Percentiles rank a stretch among this genome's conserved stretches.
These are phyloP conservation scores for Phytophthora uliginosa DNA, from an alignment of 352 stramenopile species.

Conservation along the genomic window DNA sequence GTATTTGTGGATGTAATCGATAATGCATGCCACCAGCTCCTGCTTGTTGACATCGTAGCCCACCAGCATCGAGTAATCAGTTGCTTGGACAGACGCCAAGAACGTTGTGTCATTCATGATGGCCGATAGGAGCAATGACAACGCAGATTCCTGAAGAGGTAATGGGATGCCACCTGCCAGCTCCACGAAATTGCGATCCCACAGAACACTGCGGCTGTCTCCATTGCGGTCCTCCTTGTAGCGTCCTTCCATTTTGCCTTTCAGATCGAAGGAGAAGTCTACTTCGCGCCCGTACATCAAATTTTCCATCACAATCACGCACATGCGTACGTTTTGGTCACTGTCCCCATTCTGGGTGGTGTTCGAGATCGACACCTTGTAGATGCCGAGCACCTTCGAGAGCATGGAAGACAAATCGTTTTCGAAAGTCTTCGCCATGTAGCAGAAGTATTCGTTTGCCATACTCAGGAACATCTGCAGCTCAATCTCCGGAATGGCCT, in stretches of 20 bases:
- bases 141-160: slow-evolving; percentile 84
- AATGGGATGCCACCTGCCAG: slow-evolving; percentile 85
- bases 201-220: slow-evolving; percentile 65
- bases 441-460: slow-evolving; percentile 91
- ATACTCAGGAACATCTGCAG: slow-evolving; percentile 93
- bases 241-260: slow-evolving; percentile 90
- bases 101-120: slow-evolving; percentile 91
- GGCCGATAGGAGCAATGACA: slow-evolving; percentile 82
- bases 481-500: slow-evolving; percentile 89
- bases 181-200: slow-evolving; percentile 92
- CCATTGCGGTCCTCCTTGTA: slow-evolving; percentile 57
- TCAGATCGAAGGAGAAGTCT: slow-evolving; percentile 90
- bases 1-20: slow-evolving; percentile 94
- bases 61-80: slow-evolving; percentile 91
- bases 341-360: slow-evolving; percentile 53
- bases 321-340: slow-evolving; percentile 83
- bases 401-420: slow-evolving; percentile 90
- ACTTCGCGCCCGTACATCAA: slow-evolving; percentile 89
- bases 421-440: slow-evolving; percentile 91
- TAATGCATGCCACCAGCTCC: slow-evolving; percentile 89
- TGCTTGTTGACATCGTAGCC: slow-evolving; percentile 90
- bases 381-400: slow-evolving; percentile 89
- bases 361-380: slow-evolving; percentile 86
- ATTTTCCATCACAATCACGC: slow-evolving; percentile 92
- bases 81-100: slow-evolving; percentile 85